These are phyloP conservation scores for Teratosphaeria destructans DNA, from an alignment of 2,329 filamentous ascomycete species.

Conservation along the genomic window DNA sequence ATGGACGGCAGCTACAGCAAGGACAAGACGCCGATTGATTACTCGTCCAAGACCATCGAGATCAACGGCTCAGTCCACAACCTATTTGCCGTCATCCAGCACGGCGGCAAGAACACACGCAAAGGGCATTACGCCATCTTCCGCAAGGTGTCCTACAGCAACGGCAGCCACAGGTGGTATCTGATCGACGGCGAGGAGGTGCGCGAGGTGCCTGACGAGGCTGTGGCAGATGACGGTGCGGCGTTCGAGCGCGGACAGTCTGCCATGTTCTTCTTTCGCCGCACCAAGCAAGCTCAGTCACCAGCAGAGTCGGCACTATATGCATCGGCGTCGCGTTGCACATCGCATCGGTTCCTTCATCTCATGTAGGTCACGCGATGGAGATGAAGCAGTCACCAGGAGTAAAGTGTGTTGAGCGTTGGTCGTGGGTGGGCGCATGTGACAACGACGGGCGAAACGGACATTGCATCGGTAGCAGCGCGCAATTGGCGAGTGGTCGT, in stretches of 20 bases:
- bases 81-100: not conserved
- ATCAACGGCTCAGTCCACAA: not conserved
- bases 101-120: not conserved
- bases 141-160: slow-evolving; percentile 1
- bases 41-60: not conserved
- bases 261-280: slow-evolving; percentile 4
- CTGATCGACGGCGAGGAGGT: slow-evolving; percentile 3
- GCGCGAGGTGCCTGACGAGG: not conserved
- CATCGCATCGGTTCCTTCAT: too few relatives aligned
- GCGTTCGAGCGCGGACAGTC: slow-evolving; percentile 1
- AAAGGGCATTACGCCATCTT: slow-evolving; percentile 10
- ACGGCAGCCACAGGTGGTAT: slow-evolving; percentile 1
- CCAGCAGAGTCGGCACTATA: not conserved
- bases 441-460: too few relatives aligned
- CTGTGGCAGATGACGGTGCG: slow-evolving; percentile 1
- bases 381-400: too few relatives aligned
- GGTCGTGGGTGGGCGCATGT: too few relatives aligned
- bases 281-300: not conserved
- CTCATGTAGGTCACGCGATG: too few relatives aligned
- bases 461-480: too few relatives aligned
- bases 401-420: too few relatives aligned
- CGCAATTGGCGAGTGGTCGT: too few relatives aligned
- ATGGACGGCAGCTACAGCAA: not conserved
- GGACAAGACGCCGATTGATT: not conserved
- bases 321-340: not conserved